phyloP scores from a whole-genome alignment of 257 asterid species.

The Craterostigma plantagineum region DNA sequence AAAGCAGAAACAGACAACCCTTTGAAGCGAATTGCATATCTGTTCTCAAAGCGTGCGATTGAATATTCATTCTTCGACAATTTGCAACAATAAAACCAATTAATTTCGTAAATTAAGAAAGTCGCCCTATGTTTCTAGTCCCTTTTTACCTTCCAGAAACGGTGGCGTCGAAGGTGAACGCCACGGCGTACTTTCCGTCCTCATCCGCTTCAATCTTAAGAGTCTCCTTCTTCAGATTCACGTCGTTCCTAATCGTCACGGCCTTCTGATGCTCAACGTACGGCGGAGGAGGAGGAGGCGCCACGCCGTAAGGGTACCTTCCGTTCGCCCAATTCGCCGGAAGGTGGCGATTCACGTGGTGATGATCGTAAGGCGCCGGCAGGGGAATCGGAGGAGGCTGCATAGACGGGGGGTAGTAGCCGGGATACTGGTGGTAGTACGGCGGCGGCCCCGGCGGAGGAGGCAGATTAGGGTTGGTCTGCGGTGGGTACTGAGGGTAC shows the following conservation, averaged over 20 bases:
- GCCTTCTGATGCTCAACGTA: conserved; percentile 98
- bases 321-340: conserved; percentile 58
- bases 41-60: too few species aligned
- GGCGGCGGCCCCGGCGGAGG: conserved; percentile 53
- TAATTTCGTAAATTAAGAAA: neutral
- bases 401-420: conserved; percentile 54
- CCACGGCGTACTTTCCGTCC: conserved; percentile 58
- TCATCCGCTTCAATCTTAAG: conserved; percentile 73
- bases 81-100: neutral
- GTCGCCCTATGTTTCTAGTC: too few species aligned
- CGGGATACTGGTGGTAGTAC: conserved; percentile 63
- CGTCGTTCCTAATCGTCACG: conserved; percentile 85
- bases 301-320: conserved; percentile 51
- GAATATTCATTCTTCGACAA: too few species aligned
- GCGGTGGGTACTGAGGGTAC: conserved; percentile 61
- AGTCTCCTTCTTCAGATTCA: conserved; percentile 89
- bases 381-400: conserved; percentile 44
- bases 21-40: too few species aligned
- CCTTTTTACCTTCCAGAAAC: conserved; percentile 65
- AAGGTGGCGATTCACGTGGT: conserved; percentile 27
- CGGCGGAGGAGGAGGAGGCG: conserved; percentile 28
- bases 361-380: conserved; percentile 70
- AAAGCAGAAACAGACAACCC: too few species aligned
- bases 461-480: conserved; percentile 38
- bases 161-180: conserved; percentile 90